Conservation (phyloP, 2,329 filamentous ascomycete genomes). For the Venturia carpophila region DNA sequence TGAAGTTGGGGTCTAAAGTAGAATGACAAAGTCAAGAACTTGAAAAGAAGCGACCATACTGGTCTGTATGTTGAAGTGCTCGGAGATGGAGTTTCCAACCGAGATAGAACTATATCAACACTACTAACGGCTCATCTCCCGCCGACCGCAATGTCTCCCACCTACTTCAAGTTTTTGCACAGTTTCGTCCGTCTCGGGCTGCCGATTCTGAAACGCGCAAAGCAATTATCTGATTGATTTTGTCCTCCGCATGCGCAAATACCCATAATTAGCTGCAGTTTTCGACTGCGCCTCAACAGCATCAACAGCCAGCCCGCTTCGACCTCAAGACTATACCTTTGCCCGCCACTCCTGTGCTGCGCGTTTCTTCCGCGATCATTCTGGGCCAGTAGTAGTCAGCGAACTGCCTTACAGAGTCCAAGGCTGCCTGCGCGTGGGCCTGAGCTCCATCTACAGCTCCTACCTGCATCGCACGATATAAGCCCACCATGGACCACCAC, state of each 20-base stretch:
- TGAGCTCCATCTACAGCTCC: conserved; percentile 8
- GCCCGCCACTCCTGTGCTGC: not conserved
- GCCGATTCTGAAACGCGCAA: not conserved
- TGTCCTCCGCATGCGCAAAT: not conserved
- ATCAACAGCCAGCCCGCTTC: not conserved
- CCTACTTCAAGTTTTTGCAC: not conserved
- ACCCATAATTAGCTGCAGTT: conserved; percentile 4
- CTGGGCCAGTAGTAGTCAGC: conserved; percentile 3
- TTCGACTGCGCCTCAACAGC: not conserved
- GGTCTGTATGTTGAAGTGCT: not conserved
- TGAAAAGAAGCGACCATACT: not conserved
- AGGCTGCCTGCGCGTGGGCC: conserved; percentile 11
- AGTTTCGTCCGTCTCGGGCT: not conserved
- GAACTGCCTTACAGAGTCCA: not conserved
- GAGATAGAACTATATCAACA: not conserved
- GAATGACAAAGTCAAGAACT: not conserved
- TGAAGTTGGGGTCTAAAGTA: not conserved
- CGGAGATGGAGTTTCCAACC: not conserved
- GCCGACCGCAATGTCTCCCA: not conserved
- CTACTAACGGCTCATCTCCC: not conserved
- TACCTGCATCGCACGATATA: conserved; percentile 6
- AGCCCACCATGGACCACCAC: conserved; percentile 11
- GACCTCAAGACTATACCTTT: conserved; percentile 1
- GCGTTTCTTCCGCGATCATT: conserved; percentile 3
- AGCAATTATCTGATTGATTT: not conserved